Conservation (phyloP, 2,329 filamentous ascomycete species). For the Pseudogymnoascus sp. region DNA sequence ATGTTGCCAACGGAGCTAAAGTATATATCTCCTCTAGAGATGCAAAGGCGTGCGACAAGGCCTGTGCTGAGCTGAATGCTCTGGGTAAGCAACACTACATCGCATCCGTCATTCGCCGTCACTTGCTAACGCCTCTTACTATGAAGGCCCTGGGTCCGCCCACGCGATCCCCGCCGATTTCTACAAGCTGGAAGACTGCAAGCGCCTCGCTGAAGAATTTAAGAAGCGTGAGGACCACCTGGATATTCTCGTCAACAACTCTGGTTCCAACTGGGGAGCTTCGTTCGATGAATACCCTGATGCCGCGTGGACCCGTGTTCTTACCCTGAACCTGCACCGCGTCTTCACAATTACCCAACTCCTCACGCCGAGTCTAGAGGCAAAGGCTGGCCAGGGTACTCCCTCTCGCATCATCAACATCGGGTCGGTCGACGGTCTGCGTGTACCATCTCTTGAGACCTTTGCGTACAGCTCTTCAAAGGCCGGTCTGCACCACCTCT, state of each 20-base stretch:
- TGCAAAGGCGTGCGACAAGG: constrained; percentile 50
- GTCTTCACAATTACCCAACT: constrained; percentile 58
- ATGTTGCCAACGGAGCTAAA: constrained; percentile 55
- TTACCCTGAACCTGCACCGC: constrained; percentile 54
- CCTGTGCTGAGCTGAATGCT: constrained; percentile 48
- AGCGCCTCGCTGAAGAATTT: constrained; percentile 49
- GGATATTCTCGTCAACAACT: constrained; percentile 59
- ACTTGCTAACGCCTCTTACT: not conserved
- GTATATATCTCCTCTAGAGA: constrained; percentile 65
- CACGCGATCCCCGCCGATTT: constrained; percentile 55
- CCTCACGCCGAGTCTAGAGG: constrained; percentile 54
- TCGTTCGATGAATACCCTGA: constrained; percentile 52
- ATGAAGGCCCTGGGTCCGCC: constrained; percentile 41
- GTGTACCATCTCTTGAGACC: constrained; percentile 50
- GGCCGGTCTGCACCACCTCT: constrained; percentile 56
- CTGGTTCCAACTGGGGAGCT: constrained; percentile 57
- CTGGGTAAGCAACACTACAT: constrained; percentile 32
- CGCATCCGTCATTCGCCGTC: not conserved
- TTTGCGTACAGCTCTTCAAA: constrained; percentile 55
- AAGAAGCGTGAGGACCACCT: constrained; percentile 43
- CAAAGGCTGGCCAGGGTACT: constrained; percentile 33
- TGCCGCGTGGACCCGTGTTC: constrained; percentile 47
- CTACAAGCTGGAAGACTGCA: constrained; percentile 51
- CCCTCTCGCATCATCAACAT: constrained; percentile 57
- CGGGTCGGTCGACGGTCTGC: constrained; percentile 54